These are phyloP conservation scores for Zygoascus sp. DNA, from an alignment of 1,139 yeast species.

Conservation along the genomic window DNA sequence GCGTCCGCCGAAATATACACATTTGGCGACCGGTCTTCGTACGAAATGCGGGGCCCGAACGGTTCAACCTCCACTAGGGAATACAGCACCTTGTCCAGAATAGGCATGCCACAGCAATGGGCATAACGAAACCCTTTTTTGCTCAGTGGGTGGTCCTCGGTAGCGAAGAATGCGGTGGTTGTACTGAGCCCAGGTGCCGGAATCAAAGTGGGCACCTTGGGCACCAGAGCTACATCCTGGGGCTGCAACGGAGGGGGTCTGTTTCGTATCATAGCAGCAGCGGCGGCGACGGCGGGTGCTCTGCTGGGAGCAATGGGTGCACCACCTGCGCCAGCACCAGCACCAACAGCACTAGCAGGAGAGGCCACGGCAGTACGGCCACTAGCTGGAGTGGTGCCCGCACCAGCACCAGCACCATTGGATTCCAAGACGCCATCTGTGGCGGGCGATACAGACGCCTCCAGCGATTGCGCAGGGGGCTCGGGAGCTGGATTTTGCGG, in stretches of 20 bases:
- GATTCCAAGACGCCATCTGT: no score
- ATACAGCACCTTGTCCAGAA: slow-evolving; percentile 56
- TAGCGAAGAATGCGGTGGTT: slow-evolving; percentile 43
- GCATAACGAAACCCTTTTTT: slow-evolving; percentile 77
- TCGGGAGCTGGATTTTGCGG: no score
- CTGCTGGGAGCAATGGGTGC: background rate
- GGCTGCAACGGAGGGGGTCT: slow-evolving; percentile 27
- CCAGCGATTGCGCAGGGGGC: no score
- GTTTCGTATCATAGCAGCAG: slow-evolving; percentile 11
- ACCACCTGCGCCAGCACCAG: background rate
- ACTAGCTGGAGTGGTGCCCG: background rate
- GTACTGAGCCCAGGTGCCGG: slow-evolving; percentile 9
- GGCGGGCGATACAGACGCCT: no score
- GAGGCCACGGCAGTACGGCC: background rate
- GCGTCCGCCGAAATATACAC: slow-evolving; percentile 46
- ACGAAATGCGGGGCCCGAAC: slow-evolving; percentile 54
- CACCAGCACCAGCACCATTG: no score
- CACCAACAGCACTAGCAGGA: background rate
- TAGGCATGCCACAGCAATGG: slow-evolving; percentile 71
- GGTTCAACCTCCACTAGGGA: slow-evolving; percentile 76
- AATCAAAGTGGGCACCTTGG: slow-evolving; percentile 20
- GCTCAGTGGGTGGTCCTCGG: slow-evolving; percentile 77
- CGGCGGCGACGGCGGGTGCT: background rate
- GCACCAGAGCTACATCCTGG: slow-evolving; percentile 21
- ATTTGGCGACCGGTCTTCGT: slow-evolving; percentile 69